Percentiles rank a stretch among this genome's conserved stretches.
Conservation (phyloP, 2,329 filamentous ascomycete species). For the Arthrobotrys sinensis region DNA sequence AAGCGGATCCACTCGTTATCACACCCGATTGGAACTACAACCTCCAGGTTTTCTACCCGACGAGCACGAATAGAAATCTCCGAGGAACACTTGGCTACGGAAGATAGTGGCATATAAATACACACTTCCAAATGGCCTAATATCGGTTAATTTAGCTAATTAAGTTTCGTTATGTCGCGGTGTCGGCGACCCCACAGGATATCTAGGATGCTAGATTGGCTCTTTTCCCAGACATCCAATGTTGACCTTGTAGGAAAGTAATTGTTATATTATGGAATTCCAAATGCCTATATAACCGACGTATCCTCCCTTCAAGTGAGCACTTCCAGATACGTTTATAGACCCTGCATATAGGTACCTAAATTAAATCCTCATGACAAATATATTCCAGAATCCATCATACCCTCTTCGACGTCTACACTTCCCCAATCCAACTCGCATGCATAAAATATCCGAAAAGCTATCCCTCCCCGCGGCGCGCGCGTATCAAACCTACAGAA, state of each 20-base stretch:
- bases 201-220: background rate
- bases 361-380: background rate
- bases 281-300: background rate
- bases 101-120: background rate
- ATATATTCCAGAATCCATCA: slow-evolving; percentile 2
- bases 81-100: background rate
- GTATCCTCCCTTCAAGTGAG: background rate
- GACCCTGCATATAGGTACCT: background rate
- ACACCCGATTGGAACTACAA: slow-evolving; percentile 21
- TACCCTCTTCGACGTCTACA: slow-evolving; percentile 4
- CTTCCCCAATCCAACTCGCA: slow-evolving; percentile 12
- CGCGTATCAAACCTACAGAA: slow-evolving; percentile 16
- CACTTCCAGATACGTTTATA: too few relatives aligned
- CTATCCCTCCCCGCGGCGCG: background rate
- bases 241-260: too few relatives aligned
- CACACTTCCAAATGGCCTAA: background rate
- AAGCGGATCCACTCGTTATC: slow-evolving; percentile 24
- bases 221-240: too few relatives aligned
- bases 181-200: background rate
- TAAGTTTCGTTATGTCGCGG: background rate
- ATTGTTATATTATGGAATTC: too few relatives aligned
- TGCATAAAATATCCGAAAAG: slow-evolving; percentile 27
- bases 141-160: background rate
- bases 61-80: slow-evolving; percentile 9
- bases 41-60: slow-evolving; percentile 11